Conservation (phyloP, 345 rosid species). For the Acer saccharum region DNA sequence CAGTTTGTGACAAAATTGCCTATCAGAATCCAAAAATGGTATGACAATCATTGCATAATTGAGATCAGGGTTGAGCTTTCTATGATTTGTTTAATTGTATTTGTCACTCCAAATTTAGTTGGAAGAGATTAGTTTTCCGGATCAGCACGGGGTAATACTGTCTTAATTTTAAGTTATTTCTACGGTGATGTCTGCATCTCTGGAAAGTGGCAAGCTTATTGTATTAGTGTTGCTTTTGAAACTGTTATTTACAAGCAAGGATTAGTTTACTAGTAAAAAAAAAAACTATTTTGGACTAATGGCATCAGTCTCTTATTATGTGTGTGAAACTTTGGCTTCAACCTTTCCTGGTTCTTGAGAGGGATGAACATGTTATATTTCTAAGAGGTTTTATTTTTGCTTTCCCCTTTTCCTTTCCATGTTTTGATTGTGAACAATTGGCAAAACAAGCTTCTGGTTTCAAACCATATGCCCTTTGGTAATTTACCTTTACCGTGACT, state of each 20-base stretch:
- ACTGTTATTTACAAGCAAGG: neutral
- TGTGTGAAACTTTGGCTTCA: neutral
- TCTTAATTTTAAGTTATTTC: neutral
- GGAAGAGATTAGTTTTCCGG: neutral
- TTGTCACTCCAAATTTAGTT: neutral
- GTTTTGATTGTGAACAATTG: neutral
- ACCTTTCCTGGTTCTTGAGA: neutral
- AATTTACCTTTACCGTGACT: neutral
- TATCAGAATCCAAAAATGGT: conserved; percentile 99
- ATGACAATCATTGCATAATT: conserved; percentile 6
- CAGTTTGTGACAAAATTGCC: conserved; percentile 69
- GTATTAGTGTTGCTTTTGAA: neutral
- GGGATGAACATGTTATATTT: neutral
- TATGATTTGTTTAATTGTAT: conserved; percentile 1
- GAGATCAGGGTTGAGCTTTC: conserved; percentile 2
- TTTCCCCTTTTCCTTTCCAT: neutral
- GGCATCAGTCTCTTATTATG: neutral
- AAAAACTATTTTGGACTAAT: neutral
- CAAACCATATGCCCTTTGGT: neutral
- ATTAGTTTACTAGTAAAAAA: neutral
- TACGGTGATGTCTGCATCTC: neutral
- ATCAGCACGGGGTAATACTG: neutral
- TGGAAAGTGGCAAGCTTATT: neutral
- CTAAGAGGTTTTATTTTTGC: neutral
- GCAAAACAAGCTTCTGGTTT: neutral